These are phyloP conservation scores for Cercospora berteroae DNA, from an alignment of 2,329 filamentous ascomycete species.

Conservation along the genomic window DNA sequence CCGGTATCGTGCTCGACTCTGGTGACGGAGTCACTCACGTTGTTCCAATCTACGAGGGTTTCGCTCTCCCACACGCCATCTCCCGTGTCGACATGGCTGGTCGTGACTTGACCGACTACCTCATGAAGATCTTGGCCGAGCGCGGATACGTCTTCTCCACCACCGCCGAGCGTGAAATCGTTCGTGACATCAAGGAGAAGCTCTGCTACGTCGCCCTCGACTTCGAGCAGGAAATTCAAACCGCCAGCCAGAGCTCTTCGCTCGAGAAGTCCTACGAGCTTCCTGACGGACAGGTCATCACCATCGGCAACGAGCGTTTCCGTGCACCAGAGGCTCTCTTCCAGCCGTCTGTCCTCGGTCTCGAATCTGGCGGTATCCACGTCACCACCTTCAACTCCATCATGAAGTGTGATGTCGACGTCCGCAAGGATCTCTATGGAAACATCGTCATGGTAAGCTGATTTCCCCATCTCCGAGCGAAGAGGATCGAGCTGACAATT, in stretches of 20 bases:
- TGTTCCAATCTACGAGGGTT: conserved; percentile 99
- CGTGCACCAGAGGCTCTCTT: conserved; percentile 99
- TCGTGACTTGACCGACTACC: conserved; percentile 99
- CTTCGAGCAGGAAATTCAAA: conserved; percentile 99
- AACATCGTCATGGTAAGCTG: conserved; percentile 99
- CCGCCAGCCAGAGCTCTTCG: conserved; percentile 95
- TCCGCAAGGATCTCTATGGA: conserved; percentile 99
- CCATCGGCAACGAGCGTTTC: conserved; percentile 99
- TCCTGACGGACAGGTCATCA: conserved; percentile 99
- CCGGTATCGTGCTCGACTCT: conserved; percentile 99
- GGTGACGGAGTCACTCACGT: conserved; percentile 99
- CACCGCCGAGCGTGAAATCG: conserved; percentile 99
- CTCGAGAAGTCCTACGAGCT: conserved; percentile 99
- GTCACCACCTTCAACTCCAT: conserved; percentile 99
- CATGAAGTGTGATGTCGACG: conserved; percentile 99
- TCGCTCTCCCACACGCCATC: conserved; percentile 99
- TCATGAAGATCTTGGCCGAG: conserved; percentile 99
- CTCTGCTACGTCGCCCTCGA: conserved; percentile 99
- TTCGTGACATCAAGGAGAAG: conserved; percentile 99
- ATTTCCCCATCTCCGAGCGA: not conserved
- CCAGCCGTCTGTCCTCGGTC: conserved; percentile 97
- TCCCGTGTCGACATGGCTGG: conserved; percentile 99
- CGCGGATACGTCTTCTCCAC: conserved; percentile 99
- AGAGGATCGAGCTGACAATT: conserved; percentile 37
- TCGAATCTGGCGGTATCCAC: conserved; percentile 98